These are phyloP conservation scores for Cardamine occulta DNA, from an alignment of 345 rosid genomes.

Conservation along the genomic window DNA sequence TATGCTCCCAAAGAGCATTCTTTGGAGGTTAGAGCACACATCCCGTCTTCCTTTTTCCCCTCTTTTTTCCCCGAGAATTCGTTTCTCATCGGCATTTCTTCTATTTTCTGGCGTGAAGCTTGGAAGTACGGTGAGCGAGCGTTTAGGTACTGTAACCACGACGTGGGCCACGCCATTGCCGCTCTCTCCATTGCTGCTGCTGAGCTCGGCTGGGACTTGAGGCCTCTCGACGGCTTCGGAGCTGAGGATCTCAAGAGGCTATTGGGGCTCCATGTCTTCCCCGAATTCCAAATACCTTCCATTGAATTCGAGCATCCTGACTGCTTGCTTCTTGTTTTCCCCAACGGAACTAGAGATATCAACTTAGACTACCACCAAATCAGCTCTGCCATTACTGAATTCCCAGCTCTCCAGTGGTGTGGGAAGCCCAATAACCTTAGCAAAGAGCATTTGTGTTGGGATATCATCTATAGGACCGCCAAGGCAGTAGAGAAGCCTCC, in stretches of 20 bases:
- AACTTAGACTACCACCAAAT: conserved; percentile 55
- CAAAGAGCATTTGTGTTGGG: conserved; percentile 84
- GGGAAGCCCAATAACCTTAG: conserved; percentile 75
- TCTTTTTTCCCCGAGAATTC: conserved; percentile 55
- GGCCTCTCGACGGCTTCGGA: conserved; percentile 84
- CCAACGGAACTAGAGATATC: conserved; percentile 49
- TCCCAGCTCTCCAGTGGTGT: conserved; percentile 61
- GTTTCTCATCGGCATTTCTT: conserved; percentile 70
- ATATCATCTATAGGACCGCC: conserved; percentile 71
- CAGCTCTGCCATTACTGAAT: conserved; percentile 47
- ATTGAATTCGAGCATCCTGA: conserved; percentile 90
- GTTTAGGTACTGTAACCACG: conserved; percentile 84
- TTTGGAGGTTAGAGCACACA: conserved; percentile 70
- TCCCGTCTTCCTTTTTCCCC: conserved; percentile 55
- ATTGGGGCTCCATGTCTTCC: conserved; percentile 55
- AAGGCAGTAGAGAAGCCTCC: conserved; percentile 71
- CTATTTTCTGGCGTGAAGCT: conserved; percentile 92
- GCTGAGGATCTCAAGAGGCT: conserved; percentile 58
- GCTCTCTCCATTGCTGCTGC: conserved; percentile 81
- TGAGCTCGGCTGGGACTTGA: conserved; percentile 86
- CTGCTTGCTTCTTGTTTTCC: conserved; percentile 76
- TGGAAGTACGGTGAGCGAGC: conserved; percentile 97
- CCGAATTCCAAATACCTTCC: conserved; percentile 50
- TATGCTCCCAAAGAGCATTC: conserved; percentile 83
- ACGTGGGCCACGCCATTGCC: conserved; percentile 83